Base-by-base conservation (phyloP, 148 eudicot species). In the Rhododendron henanense region DNA sequence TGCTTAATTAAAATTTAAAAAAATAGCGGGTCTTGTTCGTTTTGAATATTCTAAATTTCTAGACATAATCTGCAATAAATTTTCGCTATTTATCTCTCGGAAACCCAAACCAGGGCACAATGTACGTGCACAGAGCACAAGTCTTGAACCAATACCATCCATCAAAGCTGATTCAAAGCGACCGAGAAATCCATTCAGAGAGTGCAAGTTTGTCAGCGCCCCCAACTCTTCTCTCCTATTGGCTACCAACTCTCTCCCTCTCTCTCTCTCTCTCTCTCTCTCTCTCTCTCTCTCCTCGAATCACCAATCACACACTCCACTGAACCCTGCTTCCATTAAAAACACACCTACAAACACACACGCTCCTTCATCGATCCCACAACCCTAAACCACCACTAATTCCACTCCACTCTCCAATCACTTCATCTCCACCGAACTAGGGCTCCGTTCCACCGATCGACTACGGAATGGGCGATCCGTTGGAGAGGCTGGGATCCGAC, bases 401-500 rank as follows among this genome's bases (percentile, higher is more conserved):
- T 74, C 8, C 3, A 74, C 39, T 28, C 75, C 14, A 69, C 28
- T 16, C 4, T 47, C 28, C 33, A 41, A 41, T 47, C 45, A 45
- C 21, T 50, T 31, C 19, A 3, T 80, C 35, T 3, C 15, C 63
- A 78, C 41, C 14, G 63, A 41, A 51, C 76, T 84, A 74, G 80
- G 85, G 80, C 51, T 74, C 14, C 39, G 10, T 16, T 78, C 9
- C 41, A 31, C 63, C 16, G 79, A 71, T 69, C 35, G 53, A 81
- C 51, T 71, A 6, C 45, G 7, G 35, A 76, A 92, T 91, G 93
- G 90, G 84, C 50, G 94, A 93, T 89, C 88, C 71, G 15, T 21
- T 88, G 88, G 96, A 93, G 90, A 89, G 90, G 78, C 85, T 93
- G 82, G 95, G 93, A 88, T 92, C 95, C 81, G 96, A 88, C 35